These are phyloP conservation scores for Phytophthora pini DNA, from an alignment of 352 stramenopile genomes.

Conservation along the genomic window DNA sequence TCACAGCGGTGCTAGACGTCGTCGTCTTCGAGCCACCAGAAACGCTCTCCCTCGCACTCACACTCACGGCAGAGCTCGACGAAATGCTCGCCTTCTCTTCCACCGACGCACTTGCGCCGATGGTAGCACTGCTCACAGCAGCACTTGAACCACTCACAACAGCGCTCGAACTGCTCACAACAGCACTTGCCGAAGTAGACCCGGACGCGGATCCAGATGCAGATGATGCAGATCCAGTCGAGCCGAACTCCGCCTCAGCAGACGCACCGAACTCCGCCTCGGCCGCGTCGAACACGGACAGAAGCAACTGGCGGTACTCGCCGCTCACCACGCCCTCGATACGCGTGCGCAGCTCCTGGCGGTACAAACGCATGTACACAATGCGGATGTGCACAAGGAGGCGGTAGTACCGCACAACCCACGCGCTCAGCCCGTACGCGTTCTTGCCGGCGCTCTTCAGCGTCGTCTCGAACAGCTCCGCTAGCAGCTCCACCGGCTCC, in stretches of 20 bases:
- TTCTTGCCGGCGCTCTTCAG: constrained; percentile 44
- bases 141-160: constrained; percentile 7
- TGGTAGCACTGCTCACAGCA: constrained; percentile 12
- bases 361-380: constrained; percentile 53
- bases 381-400: constrained; percentile 17
- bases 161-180: background rate
- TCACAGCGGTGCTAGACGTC: too few species aligned
- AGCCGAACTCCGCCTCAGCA: background rate
- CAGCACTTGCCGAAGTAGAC: constrained; percentile 15
- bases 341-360: constrained; percentile 63
- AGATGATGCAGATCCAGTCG: too few species aligned
- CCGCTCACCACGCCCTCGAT: constrained; percentile 75
- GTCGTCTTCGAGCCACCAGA: background rate
- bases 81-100: constrained; percentile 25
- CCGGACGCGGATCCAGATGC: background rate
- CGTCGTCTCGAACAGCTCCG: constrained; percentile 17
- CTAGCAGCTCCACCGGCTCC: constrained; percentile 24
- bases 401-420: too few species aligned
- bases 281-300: constrained; percentile 27
- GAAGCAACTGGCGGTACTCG: constrained; percentile 61
- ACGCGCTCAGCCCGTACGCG: background rate
- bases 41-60: background rate
- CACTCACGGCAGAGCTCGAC: constrained; percentile 2
- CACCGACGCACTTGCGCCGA: constrained; percentile 10
- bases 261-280: constrained; percentile 20